Base-by-base conservation (phyloP, 352 stramenopile species). In the Phytophthora sp. region DNA sequence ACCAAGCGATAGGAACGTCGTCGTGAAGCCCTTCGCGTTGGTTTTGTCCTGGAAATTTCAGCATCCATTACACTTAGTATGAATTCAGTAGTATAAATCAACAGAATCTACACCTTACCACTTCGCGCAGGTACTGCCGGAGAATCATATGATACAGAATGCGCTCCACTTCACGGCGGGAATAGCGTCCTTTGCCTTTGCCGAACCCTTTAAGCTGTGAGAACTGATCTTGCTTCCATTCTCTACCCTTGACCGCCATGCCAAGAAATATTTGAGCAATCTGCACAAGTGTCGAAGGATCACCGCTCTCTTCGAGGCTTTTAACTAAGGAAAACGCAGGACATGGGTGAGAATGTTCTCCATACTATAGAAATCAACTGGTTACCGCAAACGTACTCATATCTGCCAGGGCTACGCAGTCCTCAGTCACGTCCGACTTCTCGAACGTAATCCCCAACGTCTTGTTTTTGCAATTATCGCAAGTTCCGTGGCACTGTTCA, bases 141-240 rank as follows among this genome's bases (percentile, higher is more conserved):
- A 96, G 74, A 49, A 96, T 80, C 88, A 96, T 96, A 73, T 94
- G 86, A 60, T 93, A 94, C 38, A 96, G 62, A 44, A 96, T 90
- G 12, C 88, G 79, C 51, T 96, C 88, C 29, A 91, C 76, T 76
- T 96, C 88, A 54, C 83, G 91, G 20, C 83, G 77, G 38, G 83
- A 73, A 50, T 88, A 96, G 7, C 86, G 81, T 23, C 78, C 73
- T 69, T 94, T 92, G 23, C 82, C 88, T 29, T 79, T 79, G 8
- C 86, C 84, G 63, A 84, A 96, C 0, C 84, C 84, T 33, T 55
- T 42, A 12, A 93, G 69, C 29, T 84, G 80, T 35, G 69, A 56
- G 30, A 89, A 88, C 39, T 89, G 73, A 9, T 85, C 73, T 60
- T 83, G 77, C 66, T 91, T 90, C 72, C 74, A 83, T 39, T 93